Evolutionary conservation across 331 rosid genomes (phyloP), one percentile per base, ranked within the genome.

Genomic region (Stylosanthes scabra): DNA sequence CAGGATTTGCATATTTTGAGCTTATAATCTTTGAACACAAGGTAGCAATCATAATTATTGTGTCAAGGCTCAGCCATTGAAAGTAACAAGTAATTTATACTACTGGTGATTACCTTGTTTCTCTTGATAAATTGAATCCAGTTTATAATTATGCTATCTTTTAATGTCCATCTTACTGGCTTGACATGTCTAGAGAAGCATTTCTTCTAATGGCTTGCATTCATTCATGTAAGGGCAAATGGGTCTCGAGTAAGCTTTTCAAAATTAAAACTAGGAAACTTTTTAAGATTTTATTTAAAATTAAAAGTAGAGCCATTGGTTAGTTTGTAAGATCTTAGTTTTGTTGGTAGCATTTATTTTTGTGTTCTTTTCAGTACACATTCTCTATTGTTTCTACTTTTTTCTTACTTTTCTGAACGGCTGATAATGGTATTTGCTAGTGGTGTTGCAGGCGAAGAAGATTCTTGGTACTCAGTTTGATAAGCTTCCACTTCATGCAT

Each of bases 401-500:
- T n/a, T n/a, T n/a, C n/a, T n/a, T n/a, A n/a, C 28, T 50, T 74
- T 29, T 29, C 76, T 77, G 56, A 27, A 65, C 8, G 73, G 74
- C 55, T 82, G 78, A 77, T 66, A 10, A 62, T 56, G 72, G 61
- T 80, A 77, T 72, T 70, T 69, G 66, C 76, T 74, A 78, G 66
- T 79, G 71, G 57, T 61, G 57, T 80, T 76, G 78, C 84, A 93
- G 98, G 87, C 93, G 13, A 90, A 87, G 77, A 89, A 86, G 77
- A 67, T 93, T 60, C 54, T 83, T 2, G 93, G 88, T 74, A 74
- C 86, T 72, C 88, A 80, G 66, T 90, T 72, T 75, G 97, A 93
- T 82, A 86, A 78, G 82, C 98, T 93, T 84, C 97, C 98, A 42
- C 90, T 93, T 77, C 97, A 93, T 83, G 98, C 97, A 46, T 87